Evolutionary conservation across 345 rosid species (phyloP).

Genomic region (Atalantia buxifolia): DNA sequence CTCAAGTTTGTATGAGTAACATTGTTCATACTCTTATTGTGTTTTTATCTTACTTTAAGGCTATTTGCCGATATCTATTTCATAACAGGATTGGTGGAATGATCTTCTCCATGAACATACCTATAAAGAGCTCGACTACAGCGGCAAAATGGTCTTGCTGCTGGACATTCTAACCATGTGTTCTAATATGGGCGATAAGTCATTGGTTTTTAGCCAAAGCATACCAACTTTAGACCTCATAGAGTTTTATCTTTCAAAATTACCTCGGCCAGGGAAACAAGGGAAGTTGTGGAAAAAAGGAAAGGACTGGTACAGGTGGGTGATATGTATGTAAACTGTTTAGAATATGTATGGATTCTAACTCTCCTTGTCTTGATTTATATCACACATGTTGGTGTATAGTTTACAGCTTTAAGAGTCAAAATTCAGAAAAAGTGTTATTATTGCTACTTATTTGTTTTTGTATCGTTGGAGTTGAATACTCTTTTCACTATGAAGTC

Average conservation of each 20-base stretch:
- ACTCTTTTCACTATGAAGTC: neutral
- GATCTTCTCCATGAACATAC: constrained; percentile 77
- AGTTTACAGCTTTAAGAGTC: neutral
- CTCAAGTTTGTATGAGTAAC: neutral
- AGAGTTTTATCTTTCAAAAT: constrained; percentile 83
- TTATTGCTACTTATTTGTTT: neutral
- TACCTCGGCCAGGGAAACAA: constrained; percentile 61
- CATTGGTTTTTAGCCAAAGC: constrained; percentile 96
- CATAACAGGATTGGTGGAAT: constrained; percentile 90
- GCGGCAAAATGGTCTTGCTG: constrained; percentile 98
- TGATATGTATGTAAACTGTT: constrained; percentile 6
- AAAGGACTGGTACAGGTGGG: constrained; percentile 98
- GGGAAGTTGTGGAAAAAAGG: constrained; percentile 96
- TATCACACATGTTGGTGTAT: neutral
- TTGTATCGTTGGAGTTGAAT: neutral
- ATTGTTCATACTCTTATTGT: neutral
- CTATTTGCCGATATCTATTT: constrained; percentile 1
- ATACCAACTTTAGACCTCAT: constrained; percentile 97
- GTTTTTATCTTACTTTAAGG: constrained; percentile 9
- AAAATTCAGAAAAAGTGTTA: neutral
- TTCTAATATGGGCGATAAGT: constrained; percentile 81
- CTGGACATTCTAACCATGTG: constrained; percentile 79
- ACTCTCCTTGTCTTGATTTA: neutral
- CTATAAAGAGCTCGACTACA: constrained; percentile 64
- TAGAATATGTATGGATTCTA: neutral